phyloP scores from a whole-genome alignment of 805 yeast species.

The Vanderwaltozyma tropicalis region DNA sequence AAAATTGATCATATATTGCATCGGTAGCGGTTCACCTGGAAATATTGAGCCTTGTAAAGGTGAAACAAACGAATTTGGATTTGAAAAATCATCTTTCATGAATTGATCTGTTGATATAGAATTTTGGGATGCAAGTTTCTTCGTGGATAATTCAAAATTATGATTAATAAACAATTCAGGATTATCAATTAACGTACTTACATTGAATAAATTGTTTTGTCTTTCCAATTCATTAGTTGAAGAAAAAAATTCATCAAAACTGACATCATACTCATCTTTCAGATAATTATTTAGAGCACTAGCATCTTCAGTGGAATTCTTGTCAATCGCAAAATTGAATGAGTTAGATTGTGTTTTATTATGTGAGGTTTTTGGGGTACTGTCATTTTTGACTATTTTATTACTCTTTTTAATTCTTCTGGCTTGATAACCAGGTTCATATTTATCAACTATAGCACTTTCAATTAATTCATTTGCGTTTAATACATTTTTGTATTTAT shows the following conservation, averaged over 20 bases:
- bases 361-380: too few species aligned
- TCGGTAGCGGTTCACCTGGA: too few species aligned
- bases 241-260: constrained; percentile 1
- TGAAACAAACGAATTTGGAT: too few species aligned
- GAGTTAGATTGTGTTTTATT: too few species aligned
- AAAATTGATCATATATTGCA: too few species aligned
- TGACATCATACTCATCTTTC: not conserved
- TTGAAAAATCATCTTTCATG: not conserved
- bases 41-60: too few species aligned
- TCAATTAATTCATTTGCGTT: constrained; percentile 53
- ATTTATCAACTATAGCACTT: constrained; percentile 34
- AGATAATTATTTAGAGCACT: not conserved
- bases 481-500: constrained; percentile 29
- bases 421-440: constrained; percentile 1
- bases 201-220: constrained; percentile 7
- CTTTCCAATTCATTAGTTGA: not conserved
- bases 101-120: not conserved
- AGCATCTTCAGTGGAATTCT: too few species aligned
- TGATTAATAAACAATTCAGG: constrained; percentile 18
- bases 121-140: not conserved
- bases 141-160: not conserved
- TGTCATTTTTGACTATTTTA: not conserved
- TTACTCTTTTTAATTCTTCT: not conserved
- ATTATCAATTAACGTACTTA: constrained; percentile 25
- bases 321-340: too few species aligned